Conservation (phyloP, 1,284 basidiomycete species). For the Boletus mariae region DNA sequence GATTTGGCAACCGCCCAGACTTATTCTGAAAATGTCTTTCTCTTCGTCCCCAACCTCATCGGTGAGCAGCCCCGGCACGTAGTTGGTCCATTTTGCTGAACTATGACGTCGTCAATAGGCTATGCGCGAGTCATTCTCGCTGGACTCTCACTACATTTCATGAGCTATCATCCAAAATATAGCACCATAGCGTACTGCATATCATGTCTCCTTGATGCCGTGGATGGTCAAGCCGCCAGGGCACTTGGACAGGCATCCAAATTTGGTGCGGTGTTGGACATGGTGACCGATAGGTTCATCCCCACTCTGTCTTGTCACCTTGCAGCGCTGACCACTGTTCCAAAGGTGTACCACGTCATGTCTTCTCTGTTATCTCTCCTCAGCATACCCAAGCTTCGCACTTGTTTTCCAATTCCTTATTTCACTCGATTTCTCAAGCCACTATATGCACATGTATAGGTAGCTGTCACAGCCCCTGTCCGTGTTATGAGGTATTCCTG, state of each 20-base stretch:
- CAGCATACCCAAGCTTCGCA: slow-evolving; percentile 81
- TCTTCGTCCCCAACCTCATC: slow-evolving; percentile 97
- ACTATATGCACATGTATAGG: slow-evolving; percentile 99
- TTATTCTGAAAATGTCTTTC: slow-evolving; percentile 89
- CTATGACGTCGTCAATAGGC: slow-evolving; percentile 44
- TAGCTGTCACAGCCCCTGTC: slow-evolving; percentile 33
- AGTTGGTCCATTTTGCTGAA: slow-evolving; percentile 2
- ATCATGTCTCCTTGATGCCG: slow-evolving; percentile 93
- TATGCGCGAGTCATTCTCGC: slow-evolving; percentile 92
- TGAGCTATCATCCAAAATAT: slow-evolving; percentile 92
- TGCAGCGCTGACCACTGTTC: neutral
- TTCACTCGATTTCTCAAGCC: slow-evolving; percentile 95
- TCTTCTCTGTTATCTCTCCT: slow-evolving; percentile 90
- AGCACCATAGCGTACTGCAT: slow-evolving; percentile 90
- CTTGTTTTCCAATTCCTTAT: slow-evolving; percentile 94
- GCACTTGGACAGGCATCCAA: slow-evolving; percentile 87
- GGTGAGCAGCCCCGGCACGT: slow-evolving; percentile 44
- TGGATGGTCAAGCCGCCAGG: slow-evolving; percentile 94
- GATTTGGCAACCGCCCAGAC: slow-evolving; percentile 81
- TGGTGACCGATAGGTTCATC: slow-evolving; percentile 95
- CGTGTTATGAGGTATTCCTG: slow-evolving; percentile 1
- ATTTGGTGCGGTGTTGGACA: slow-evolving; percentile 97
- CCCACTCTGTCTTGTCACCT: neutral
- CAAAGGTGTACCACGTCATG: slow-evolving; percentile 92
- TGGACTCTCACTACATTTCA: slow-evolving; percentile 86